Evolutionary conservation across 352 stramenopile genomes (phyloP), one percentile per base, ranked within the genome.

Genomic region (Saprolegnia parasitica): DNA sequence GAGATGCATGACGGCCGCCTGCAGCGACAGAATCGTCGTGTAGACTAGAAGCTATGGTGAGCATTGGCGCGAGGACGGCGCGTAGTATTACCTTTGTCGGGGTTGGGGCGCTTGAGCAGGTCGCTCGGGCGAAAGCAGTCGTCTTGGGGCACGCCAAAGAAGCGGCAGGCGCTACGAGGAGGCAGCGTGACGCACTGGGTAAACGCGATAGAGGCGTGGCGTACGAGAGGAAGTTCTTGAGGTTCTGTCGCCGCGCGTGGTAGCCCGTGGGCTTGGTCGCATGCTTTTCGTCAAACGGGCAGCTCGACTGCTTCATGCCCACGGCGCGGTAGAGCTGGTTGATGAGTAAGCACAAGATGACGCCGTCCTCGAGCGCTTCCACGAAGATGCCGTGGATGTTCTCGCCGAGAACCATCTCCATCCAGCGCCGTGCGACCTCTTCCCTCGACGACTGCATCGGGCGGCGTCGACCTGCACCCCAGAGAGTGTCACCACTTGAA

Each of bases 371-470:
- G 60, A 95, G 79, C 67, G 78, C 80, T 9, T 73, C 57, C 9
- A 78, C 74, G 60, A 91, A 83, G 20, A 80, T 74, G 35, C 74
- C 68, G 26, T 68, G 39, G 40, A 89, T 81, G 73, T 90, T 91
- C 56, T 93, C 85, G 46, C 83, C 83, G 21, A 93, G 79, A 65
- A 95, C 86, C 87, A 95, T 93, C 67, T 93, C 87, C 72, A 95
- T 89, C 87, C 87, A 95, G 54, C 85, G 82, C 65, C 82, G 81
- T 46, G 87, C 85, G 73, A 93, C 87, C 65, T 90, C 83, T 58
- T 67, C 58, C 42, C 42, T 49, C 42, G 42, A 35, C 29, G 29
- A 49, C 42, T 49, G 42, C 42, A 49, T 49, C 13, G 42, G 42
- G 13, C 13, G 13, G 42, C 18, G 13, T 15, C 18, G 13, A n/a